A percentile compares a stretch with the other conserved stretches of the same genome.
phyloP scores from a whole-genome alignment of 129 eudicot genomes.

The Dittrichia graveolens region DNA sequence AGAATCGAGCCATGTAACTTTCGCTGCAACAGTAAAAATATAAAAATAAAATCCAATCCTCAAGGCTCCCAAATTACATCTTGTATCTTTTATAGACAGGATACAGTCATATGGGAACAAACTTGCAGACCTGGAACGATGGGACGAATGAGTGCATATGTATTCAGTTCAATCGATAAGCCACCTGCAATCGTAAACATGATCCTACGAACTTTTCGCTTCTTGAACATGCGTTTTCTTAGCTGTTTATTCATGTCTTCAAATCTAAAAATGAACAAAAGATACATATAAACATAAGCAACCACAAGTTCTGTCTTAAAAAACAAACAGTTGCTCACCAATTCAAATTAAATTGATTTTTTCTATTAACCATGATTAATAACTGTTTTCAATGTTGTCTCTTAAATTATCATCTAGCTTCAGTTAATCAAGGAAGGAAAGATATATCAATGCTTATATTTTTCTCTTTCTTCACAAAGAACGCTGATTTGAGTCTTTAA shows the following conservation, averaged over 20 bases:
- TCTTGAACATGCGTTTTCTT: slow-evolving; percentile 88
- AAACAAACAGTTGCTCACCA: neutral
- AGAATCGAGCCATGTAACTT: slow-evolving; percentile 92
- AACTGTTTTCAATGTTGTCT: neutral
- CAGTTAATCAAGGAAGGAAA: neutral
- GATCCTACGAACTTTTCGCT: slow-evolving; percentile 80
- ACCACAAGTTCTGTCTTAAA: neutral
- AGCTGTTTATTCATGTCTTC: slow-evolving; percentile 85
- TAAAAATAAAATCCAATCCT: slow-evolving; percentile 16
- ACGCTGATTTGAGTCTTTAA: neutral
- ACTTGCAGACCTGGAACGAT: slow-evolving; percentile 72
- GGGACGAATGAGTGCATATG: slow-evolving; percentile 94
- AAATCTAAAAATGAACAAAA: slow-evolving; percentile 47
- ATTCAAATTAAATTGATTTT: too few species aligned
- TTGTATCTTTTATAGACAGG: neutral
- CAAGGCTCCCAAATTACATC: slow-evolving; percentile 6
- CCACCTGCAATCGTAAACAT: slow-evolving; percentile 69
- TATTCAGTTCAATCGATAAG: slow-evolving; percentile 74
- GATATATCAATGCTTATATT: slow-evolving; percentile 2
- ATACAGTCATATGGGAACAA: neutral
- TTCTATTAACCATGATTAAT: too few species aligned
- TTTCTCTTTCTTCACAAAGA: neutral
- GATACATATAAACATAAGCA: neutral
- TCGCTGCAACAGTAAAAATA: slow-evolving; percentile 48
- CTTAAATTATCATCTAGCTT: slow-evolving; percentile 7